Base-by-base conservation (phyloP, 306 rosid genomes). In the Cucumis cinereus region DNA sequence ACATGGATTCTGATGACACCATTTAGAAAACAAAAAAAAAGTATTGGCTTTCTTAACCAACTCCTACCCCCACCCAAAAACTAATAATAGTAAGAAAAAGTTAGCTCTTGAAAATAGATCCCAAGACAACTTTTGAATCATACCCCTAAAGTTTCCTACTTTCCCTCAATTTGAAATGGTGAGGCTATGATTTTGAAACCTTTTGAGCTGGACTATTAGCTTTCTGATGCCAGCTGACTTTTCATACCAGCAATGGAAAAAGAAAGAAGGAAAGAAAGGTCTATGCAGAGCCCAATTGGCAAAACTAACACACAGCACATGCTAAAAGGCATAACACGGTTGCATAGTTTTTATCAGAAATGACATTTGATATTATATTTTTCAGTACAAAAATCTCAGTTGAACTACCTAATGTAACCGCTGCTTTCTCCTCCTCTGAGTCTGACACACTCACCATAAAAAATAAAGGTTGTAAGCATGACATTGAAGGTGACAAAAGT, bases 121-220 rank as follows among this genome's bases (percentile, higher is more conserved):
- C 59, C 75, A 71, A 71, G 71, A 43, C 76, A 77, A n/a, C 57
- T 55, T 73, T 73, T 43, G n/a, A 56, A 66, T 56, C n/a, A 78
- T 41, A 64, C 63, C 79, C 55, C 70, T 33, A 30, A 5, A 24
- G 75, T 36, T 57, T 61, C 64, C 43, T 43, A 73, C 69, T 50
- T 80, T 75, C 55, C 17, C 77, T 63, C 52, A 73, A 38, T 56
- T 40, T 40, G 60, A 79, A 72, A 43, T 52, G 73, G 83, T 63
- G 81, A 76, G 79, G 80, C 75, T 81, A 81, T 80, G 83, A 76
- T 74, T 78, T 41, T 60, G 84, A 59, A 78, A 78, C 82, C 76
- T 86, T 85, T 74, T 84, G 86, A 82, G 90, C 56, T 86, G 84
- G 84, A 57, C 66, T 77, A 62, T 47, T 73, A 79, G 76, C 83